phyloP scores from a whole-genome alignment of 179 eudicot genomes.

The Carnegiea gigantea region DNA sequence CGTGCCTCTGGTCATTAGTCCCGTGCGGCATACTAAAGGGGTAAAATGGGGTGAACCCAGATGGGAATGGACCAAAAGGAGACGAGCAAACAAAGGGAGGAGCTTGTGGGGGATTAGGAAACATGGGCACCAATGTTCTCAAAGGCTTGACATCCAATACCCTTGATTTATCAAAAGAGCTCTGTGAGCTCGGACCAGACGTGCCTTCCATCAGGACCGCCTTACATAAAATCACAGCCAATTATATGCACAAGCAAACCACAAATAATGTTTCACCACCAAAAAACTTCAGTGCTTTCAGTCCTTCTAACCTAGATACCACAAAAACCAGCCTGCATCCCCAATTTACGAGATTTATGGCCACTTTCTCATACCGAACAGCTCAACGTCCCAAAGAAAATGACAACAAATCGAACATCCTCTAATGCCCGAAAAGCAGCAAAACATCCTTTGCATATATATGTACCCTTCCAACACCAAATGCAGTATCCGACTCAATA shows the following conservation, averaged over 20 bases:
- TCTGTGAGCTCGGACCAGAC: slow-evolving; percentile 28
- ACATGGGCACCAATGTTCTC: slow-evolving; percentile 37
- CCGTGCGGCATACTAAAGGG: slow-evolving; percentile 40
- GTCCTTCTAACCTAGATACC: not conserved
- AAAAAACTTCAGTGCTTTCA: not conserved
- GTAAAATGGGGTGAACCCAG: slow-evolving; percentile 41
- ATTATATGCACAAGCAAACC: slow-evolving; percentile 3
- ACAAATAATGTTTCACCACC: slow-evolving; percentile 1
- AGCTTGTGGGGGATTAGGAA: slow-evolving; percentile 41
- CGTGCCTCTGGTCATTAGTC: slow-evolving; percentile 13
- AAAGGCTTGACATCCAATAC: slow-evolving; percentile 39
- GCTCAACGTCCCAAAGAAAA: not conserved
- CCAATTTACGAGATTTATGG: not conserved
- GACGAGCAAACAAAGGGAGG: slow-evolving; percentile 39
- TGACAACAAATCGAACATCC: not conserved
- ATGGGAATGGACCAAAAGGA: slow-evolving; percentile 39
- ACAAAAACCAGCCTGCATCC: not conserved
- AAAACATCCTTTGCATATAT: not conserved
- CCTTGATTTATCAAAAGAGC: slow-evolving; percentile 32
- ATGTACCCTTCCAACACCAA: not conserved
- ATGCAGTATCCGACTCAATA: not conserved
- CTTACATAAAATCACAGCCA: slow-evolving; percentile 8
- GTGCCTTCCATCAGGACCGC: slow-evolving; percentile 24
- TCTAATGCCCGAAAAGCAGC: not conserved
- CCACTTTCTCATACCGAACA: not conserved